A percentile compares a stretch with the other conserved stretches of the same genome.
Conservation (phyloP, 345 rosid genomes). For the Sonneratia alba region DNA sequence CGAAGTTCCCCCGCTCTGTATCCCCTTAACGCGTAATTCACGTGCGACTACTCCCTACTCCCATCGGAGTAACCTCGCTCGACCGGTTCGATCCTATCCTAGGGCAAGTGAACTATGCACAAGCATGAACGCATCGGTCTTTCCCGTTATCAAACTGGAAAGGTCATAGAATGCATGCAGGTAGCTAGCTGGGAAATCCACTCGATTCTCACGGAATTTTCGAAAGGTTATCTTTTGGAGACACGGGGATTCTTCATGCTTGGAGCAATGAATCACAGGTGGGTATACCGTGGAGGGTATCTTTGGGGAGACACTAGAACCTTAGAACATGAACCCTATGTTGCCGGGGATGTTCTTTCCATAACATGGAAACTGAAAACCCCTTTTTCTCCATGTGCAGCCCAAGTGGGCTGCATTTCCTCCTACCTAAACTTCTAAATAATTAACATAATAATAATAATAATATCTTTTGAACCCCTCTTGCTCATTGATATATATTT, state of each 20-base stretch:
- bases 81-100: too few relatives aligned
- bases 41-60: background rate
- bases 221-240: background rate
- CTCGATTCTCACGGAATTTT: too few relatives aligned
- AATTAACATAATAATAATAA: background rate
- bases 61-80: background rate
- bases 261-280: background rate
- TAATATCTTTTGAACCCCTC: background rate
- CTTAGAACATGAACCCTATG: conserved; percentile 16
- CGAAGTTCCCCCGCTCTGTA: background rate
- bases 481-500: background rate
- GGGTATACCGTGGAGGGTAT: background rate
- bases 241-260: background rate
- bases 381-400: conserved; percentile 17
- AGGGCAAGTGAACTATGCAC: too few relatives aligned
- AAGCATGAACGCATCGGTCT: too few relatives aligned
- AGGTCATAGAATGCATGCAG: too few relatives aligned
- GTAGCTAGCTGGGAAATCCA: too few relatives aligned
- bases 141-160: too few relatives aligned
- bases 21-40: background rate
- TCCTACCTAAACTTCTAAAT: background rate
- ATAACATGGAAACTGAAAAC: background rate
- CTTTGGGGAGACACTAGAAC: conserved; percentile 11
- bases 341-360: conserved; percentile 13
- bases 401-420: conserved; percentile 18